Conservation (phyloP, 352 stramenopile species). For the Globisporangium emineosum region DNA sequence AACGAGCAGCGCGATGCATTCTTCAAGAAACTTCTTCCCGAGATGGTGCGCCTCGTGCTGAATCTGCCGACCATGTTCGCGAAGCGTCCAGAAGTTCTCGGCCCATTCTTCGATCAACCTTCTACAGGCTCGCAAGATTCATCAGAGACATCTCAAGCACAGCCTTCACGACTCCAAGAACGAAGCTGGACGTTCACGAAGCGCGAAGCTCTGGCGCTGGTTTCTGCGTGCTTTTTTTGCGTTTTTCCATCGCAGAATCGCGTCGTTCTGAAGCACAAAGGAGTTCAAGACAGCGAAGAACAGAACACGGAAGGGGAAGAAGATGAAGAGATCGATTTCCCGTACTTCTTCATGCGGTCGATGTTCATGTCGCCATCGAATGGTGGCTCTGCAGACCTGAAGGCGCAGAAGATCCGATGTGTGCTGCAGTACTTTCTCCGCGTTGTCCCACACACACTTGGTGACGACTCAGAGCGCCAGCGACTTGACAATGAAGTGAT, state of each 20-base stretch:
- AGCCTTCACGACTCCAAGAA: conserved; percentile 14
- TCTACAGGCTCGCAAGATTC: background rate
- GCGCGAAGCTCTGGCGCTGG: conserved; percentile 38
- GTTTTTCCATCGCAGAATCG: conserved; percentile 53
- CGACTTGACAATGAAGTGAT: conserved; percentile 35
- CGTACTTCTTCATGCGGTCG: conserved; percentile 42
- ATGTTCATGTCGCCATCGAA: conserved; percentile 34
- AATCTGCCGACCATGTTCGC: conserved; percentile 50
- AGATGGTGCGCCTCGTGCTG: conserved; percentile 47
- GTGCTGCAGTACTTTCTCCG: conserved; percentile 71
- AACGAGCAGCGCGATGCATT: conserved; percentile 26
- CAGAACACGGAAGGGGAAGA: background rate
- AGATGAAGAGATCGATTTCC: conserved; percentile 35
- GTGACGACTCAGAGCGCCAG: background rate
- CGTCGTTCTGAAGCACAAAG: conserved; percentile 7
- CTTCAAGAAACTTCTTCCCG: conserved; percentile 44
- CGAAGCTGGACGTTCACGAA: conserved; percentile 39
- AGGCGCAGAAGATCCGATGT: conserved; percentile 65
- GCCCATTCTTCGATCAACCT: conserved; percentile 16
- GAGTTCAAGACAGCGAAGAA: conserved; percentile 7
- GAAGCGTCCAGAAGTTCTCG: conserved; percentile 33
- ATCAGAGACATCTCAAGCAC: background rate
- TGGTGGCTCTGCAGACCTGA: conserved; percentile 31
- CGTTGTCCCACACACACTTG: conserved; percentile 32
- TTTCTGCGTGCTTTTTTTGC: conserved; percentile 60